Base-by-base conservation (phyloP, 23 red algal species). In the Gracilariopsis chorda region DNA sequence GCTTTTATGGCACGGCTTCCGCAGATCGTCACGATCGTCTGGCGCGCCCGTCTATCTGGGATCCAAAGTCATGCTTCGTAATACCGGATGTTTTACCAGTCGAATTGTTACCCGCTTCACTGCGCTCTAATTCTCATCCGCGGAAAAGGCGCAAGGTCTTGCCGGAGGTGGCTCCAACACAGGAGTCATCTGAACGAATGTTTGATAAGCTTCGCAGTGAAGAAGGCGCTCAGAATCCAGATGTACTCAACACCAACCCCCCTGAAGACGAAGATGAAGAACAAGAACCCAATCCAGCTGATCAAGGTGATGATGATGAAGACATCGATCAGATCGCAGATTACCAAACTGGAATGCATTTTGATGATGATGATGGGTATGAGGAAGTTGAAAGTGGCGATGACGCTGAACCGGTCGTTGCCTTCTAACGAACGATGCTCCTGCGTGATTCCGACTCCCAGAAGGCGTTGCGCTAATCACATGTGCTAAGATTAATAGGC, bases 341-440 rank as follows among this genome's bases (percentile, higher is more conserved):
- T 34, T 88, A 74, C 60, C 84, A 88, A 43, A 83, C 78, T 40
- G 78, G 78, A 29, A 35, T 64, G 4, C 63, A 58, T 35, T 74
- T 88, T 25, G 84, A 88, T 35, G 84, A 88, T 48, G 84, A 88
- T 63, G 84, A 88, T 20, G 84, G 84, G 46, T 88, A 88, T 48
- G 84, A 88, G 70, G 84, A 88, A 46, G 40, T 70, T 77, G 84
- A 88, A 57, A 88, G 84, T 59, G 84, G 84, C 23, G 84, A 61
- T n/a, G 84, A 88, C 46, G 84, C 63, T 37, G 63, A 70, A 70
- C 63, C 63, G 39, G 29, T 70, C 35, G 63, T 70, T 28, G 63
- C 63, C 9, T 70, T 70, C 23, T 70, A 41, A 70, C n/a, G n/a
- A n/a, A n/a, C n/a, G n/a, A n/a, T n/a, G n/a, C n/a, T n/a, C n/a